These are phyloP conservation scores for Colletotrichum orchidophilum DNA, from an alignment of 2,329 filamentous ascomycete species.

Conservation along the genomic window DNA sequence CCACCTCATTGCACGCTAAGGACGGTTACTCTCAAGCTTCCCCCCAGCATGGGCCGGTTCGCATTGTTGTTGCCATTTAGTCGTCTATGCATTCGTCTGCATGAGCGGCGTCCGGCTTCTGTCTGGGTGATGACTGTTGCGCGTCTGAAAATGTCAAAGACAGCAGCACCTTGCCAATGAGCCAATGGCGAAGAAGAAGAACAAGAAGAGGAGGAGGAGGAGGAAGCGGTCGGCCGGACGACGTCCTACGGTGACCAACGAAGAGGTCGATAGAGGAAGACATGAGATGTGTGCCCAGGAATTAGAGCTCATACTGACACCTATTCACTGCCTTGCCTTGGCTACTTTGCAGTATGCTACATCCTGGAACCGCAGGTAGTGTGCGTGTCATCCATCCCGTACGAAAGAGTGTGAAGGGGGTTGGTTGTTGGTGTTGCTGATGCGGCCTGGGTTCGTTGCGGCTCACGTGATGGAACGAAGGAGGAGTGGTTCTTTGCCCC, in stretches of 20 bases:
- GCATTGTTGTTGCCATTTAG: not conserved
- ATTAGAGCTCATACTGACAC: not conserved
- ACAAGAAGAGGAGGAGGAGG: too few species aligned
- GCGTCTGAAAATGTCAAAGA: not conserved
- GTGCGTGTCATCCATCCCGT: conserved; percentile 21
- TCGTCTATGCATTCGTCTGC: not conserved
- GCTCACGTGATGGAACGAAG: not conserved
- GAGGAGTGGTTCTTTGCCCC: not conserved
- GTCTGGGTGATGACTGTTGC: conserved; percentile 10
- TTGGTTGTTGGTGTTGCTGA: not conserved
- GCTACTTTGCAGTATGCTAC: not conserved
- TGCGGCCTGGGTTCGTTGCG: not conserved
- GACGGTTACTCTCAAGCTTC: not conserved
- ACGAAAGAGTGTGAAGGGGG: not conserved
- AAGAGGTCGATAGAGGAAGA: not conserved
- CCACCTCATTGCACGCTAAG: not conserved
- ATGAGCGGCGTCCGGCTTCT: conserved; percentile 8
- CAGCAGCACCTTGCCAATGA: not conserved
- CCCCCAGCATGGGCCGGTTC: not conserved
- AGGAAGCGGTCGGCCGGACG: not conserved
- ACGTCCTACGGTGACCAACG: not conserved
- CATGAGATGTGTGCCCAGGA: not conserved
- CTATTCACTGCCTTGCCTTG: not conserved
- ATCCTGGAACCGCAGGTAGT: not conserved
- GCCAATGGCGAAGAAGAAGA: not conserved